Evolutionary conservation across 768 basidiomycete genomes (phyloP), one percentile per base, ranked within the genome.

Genomic region (Hydnum rufescens): DNA sequence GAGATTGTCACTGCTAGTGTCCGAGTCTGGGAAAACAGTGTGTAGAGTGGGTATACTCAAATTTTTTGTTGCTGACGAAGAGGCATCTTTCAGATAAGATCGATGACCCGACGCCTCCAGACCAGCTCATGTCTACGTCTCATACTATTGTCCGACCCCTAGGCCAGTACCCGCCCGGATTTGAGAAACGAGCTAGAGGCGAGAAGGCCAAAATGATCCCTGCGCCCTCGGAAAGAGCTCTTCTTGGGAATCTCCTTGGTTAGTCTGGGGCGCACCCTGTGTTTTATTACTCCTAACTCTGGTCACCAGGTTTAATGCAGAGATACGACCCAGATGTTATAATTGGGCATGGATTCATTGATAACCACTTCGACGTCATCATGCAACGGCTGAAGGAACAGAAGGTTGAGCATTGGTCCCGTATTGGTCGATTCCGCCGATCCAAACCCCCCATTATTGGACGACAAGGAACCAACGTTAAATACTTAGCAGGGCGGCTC

Each of bases 261-360:
- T 62, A 36, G 68, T 63, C 34, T 47, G 44, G 5, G 8, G 23
- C 49, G 26, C 16, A 19, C 31, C 19, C 28, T 42, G 8, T 42
- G 39, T 19, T 39, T 31, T 25, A 42, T 6, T 26, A 29, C 4
- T 28, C 18, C 6, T 54, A 54, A 32, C 16, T 19, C 30, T 31
- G 23, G 22, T 42, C 29, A 53, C 32, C 32, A 83, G 85, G 75
- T 56, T 73, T 78, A 3, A 72, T 97, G 42, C 74, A 83, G 61
- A 82, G 82, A 61, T 74, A 84, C 19, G 95, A 99, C 60, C 92
- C 95, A 0, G 95, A 99, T 60, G 77, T 96, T 22, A 76, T 97
- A 51, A 74, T 99, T 32, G 92, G 95, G 0, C 89, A 97, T 59
- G 90, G 96, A 51, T 95, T 99, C 64, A 68, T 88, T 3, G 89